A percentile compares a stretch with the other conserved stretches of the same genome.
Evolutionary conservation across 345 rosid genomes (phyloP).

Genomic region (Citrus maxima): DNA sequence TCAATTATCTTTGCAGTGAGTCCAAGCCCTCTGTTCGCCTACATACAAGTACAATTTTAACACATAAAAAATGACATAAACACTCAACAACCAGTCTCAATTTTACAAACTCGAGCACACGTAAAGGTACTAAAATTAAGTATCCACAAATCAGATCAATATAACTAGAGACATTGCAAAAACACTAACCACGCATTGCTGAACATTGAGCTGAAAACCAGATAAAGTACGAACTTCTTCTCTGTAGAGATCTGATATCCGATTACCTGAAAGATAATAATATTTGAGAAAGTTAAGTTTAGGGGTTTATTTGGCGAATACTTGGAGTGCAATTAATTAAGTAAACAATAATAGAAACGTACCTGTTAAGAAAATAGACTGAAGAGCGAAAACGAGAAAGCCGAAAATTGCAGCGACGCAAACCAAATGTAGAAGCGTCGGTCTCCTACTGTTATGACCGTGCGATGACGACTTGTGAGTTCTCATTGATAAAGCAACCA

Average conservation of each 20-base stretch:
- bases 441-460: constrained; percentile 41
- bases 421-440: constrained; percentile 50
- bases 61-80: neutral
- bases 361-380: constrained; percentile 75
- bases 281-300: too few relatives aligned
- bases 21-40: constrained; percentile 93
- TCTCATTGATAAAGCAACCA: constrained; percentile 34
- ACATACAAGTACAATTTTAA: constrained; percentile 11
- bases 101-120: neutral
- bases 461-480: constrained; percentile 19
- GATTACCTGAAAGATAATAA: constrained; percentile 31
- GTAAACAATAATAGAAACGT: neutral
- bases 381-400: constrained; percentile 55
- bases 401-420: constrained; percentile 55
- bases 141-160: constrained; percentile 1
- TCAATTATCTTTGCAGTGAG: constrained; percentile 65
- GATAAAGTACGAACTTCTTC: constrained; percentile 48
- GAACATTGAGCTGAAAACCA: constrained; percentile 66
- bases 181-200: constrained; percentile 87
- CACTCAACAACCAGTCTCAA: neutral
- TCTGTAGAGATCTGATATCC: constrained; percentile 1
- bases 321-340: neutral
- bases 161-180: neutral
- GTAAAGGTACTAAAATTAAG: neutral
- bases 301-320: neutral